phyloP scores from a whole-genome alignment of 2,329 filamentous ascomycete species.

The Bimuria novae-zelandiae region DNA sequence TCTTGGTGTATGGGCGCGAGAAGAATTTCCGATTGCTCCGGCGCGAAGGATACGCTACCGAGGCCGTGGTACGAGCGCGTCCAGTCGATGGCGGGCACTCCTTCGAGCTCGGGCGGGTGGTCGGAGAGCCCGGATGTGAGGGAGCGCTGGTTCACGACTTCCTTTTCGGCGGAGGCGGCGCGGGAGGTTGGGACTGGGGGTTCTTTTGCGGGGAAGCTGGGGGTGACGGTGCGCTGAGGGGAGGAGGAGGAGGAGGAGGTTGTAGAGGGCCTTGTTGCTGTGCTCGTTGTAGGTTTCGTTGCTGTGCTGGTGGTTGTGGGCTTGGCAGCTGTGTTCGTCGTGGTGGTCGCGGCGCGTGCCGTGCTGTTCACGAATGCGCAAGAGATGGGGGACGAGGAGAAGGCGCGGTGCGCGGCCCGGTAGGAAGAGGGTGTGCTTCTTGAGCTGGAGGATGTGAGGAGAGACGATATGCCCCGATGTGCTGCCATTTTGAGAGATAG shows the following conservation, averaged over 20 bases:
- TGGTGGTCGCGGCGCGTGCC: conserved; percentile 15
- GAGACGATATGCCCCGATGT: conserved; percentile 24
- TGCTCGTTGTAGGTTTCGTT: conserved; percentile 17
- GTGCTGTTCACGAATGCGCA: conserved; percentile 29
- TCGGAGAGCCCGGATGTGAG: conserved; percentile 56
- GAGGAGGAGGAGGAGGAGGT: conserved; percentile 13
- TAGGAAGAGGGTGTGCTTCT: conserved; percentile 20
- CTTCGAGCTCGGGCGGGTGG: conserved; percentile 55
- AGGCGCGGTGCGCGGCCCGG: conserved; percentile 23
- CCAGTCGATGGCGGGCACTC: conserved; percentile 73
- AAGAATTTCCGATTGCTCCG: conserved; percentile 71
- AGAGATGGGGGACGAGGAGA: conserved; percentile 26
- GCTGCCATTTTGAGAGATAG: conserved; percentile 25
- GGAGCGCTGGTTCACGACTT: conserved; percentile 38
- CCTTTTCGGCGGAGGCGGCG: conserved; percentile 32
- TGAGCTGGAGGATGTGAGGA: conserved; percentile 23
- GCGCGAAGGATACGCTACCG: conserved; percentile 69
- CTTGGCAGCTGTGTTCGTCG: conserved; percentile 14
- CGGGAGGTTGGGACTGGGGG: conserved; percentile 41
- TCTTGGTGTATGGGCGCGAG: conserved; percentile 67
- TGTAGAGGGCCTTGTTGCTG: conserved; percentile 22
- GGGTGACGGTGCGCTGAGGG: conserved; percentile 32
- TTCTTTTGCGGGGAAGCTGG: conserved; percentile 36
- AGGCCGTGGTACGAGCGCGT: conserved; percentile 81
- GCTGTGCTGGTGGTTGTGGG: conserved; percentile 12